Base-by-base conservation (phyloP, 179 eudicot species). In the Silene vulgaris region DNA sequence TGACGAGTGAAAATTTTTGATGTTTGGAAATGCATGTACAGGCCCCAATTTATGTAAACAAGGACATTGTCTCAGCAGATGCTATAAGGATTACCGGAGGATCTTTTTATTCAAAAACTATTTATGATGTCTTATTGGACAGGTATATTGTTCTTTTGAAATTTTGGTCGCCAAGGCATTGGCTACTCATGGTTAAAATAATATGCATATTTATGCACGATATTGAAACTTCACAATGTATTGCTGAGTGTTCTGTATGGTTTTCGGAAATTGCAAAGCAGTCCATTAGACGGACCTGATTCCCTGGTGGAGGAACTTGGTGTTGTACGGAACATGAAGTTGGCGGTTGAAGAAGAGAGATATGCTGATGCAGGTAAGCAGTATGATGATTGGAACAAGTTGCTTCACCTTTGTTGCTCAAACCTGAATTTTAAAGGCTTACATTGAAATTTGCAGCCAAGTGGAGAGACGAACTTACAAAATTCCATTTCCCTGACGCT, bases 1-100 rank as follows among this genome's bases (percentile, higher is more conserved):
- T 48, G 57, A 14, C 19, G 3, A 12, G 59, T 52, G 17, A 52
- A 14, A 52, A 14, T 52, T 11, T 50, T 11, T 3, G 35, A 43
- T 26, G 37, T 48, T 11, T 48, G 8, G 8, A 9, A 57, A 26
- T 50, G 56, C 37, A 61, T 40, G 6, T 14, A 19, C 87, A 91
- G 97, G 97, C 88, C 63, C 97, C 97, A 48, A 88, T 91, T 64
- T 91, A 82, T 75, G 90, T 91, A 30, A 87, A 83, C 83, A 91
- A 87, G 80, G 82, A 83, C 50, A 80, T 91, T 77, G 90, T 91
- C 64, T 80, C 86, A 82, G 61, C 83, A 0, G 97, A 91, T 82
- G 97, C 92, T 48, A 86, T 88, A 69, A 87, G 80, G 79, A 78
- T 91, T 76, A 65, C 81, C 50, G 79, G 81, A 71, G 87, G 87